phyloP scores from a whole-genome alignment of 352 stramenopile species.

The Pythium sukuiense region DNA sequence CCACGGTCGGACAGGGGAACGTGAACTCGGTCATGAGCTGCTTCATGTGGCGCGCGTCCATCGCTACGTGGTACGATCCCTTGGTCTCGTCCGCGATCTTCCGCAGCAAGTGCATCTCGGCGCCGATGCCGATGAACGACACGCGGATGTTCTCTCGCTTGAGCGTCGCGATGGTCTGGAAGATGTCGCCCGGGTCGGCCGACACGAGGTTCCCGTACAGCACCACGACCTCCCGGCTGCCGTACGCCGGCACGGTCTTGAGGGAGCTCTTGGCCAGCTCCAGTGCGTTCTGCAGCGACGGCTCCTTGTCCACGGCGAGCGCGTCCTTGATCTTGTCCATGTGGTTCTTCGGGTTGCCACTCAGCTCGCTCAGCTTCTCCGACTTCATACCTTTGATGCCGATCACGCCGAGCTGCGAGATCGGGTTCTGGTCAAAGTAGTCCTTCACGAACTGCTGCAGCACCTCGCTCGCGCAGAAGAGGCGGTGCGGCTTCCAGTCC shows the following conservation, averaged over 20 bases:
- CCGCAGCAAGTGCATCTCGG: constrained; percentile 92
- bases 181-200: constrained; percentile 96
- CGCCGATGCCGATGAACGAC: constrained; percentile 92
- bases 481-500: constrained; percentile 85
- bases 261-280: constrained; percentile 90
- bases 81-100: constrained; percentile 89
- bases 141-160: constrained; percentile 91
- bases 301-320: constrained; percentile 77
- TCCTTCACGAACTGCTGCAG: constrained; percentile 87
- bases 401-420: constrained; percentile 91
- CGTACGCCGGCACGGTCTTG: constrained; percentile 88
- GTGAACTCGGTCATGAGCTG: constrained; percentile 93
- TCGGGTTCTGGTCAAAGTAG: constrained; percentile 95
- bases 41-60: constrained; percentile 92
- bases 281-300: constrained; percentile 90
- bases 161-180: constrained; percentile 91
- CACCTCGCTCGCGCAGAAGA: constrained; percentile 62
- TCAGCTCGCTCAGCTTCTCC: constrained; percentile 91
- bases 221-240: constrained; percentile 91
- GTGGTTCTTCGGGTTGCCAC: constrained; percentile 86
- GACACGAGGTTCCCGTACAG: constrained; percentile 95
- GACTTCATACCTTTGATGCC: constrained; percentile 89
- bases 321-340: constrained; percentile 74
- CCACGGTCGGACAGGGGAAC: constrained; percentile 90
- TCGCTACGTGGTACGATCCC: constrained; percentile 93